Conservation (phyloP, 2,329 filamentous ascomycete species). For the Fusarium tricinctum region DNA sequence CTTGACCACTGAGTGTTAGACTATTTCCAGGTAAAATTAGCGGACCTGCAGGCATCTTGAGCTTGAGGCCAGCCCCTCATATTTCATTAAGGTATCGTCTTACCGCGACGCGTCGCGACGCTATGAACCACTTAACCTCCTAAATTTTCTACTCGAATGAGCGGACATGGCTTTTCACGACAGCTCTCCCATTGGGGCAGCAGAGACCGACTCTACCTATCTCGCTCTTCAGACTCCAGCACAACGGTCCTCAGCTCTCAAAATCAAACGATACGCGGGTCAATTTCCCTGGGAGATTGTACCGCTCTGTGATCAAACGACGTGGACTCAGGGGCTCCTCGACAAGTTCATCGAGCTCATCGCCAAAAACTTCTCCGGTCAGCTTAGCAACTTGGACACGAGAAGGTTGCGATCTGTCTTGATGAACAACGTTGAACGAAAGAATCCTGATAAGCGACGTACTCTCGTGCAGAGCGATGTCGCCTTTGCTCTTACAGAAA, state of each 20-base stretch:
- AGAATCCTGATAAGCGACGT: not conserved
- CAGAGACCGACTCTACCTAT: not conserved
- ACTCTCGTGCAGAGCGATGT: not conserved
- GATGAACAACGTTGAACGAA: not conserved
- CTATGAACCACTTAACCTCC: not conserved
- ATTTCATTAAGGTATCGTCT: not conserved
- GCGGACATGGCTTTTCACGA: not conserved
- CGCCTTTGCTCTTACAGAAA: not conserved
- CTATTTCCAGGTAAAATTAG: no score
- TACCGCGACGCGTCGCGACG: not conserved
- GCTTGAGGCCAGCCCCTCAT: not conserved
- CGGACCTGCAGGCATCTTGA: no score
- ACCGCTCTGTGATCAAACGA: not conserved
- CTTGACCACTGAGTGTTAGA: no score
- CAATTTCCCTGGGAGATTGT: constrained; percentile 4
- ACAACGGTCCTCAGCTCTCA: not conserved
- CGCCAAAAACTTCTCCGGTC: not conserved
- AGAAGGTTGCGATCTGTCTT: not conserved
- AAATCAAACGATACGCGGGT: not conserved
- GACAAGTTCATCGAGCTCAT: not conserved
- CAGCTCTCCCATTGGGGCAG: no score
- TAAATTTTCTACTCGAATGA: not conserved
- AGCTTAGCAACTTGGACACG: not conserved
- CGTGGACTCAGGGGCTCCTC: not conserved
- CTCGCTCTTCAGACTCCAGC: not conserved